phyloP scores from a whole-genome alignment of 2,329 filamentous ascomycete species.

The Penicillium sp. region DNA sequence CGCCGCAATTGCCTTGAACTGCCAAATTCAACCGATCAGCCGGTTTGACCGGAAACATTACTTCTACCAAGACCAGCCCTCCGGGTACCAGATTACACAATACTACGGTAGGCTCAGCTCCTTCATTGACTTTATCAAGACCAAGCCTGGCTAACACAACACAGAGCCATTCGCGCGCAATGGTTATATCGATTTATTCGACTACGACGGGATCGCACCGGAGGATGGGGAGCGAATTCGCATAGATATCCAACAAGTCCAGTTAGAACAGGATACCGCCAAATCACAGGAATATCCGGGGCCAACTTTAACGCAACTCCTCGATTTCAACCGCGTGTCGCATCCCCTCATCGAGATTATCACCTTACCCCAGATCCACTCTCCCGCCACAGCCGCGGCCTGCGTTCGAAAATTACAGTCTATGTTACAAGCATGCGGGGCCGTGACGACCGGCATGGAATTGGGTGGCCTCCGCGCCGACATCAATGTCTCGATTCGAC shows the following conservation, averaged over 20 bases:
- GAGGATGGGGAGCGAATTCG: constrained; percentile 69
- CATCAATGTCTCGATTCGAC: constrained; percentile 86
- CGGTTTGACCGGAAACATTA: constrained; percentile 97
- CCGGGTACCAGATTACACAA: constrained; percentile 96
- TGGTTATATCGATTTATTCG: constrained; percentile 69
- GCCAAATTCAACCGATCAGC: constrained; percentile 73
- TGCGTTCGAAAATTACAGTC: constrained; percentile 86
- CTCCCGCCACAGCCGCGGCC: constrained; percentile 82
- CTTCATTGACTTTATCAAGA: background rate
- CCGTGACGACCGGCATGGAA: constrained; percentile 91
- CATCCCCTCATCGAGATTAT: constrained; percentile 94
- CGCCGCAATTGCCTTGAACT: constrained; percentile 81
- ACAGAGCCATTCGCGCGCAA: constrained; percentile 64
- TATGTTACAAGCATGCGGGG: constrained; percentile 75
- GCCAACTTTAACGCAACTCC: constrained; percentile 69
- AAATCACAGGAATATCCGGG: constrained; percentile 74
- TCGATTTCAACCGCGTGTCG: constrained; percentile 93
- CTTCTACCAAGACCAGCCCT: constrained; percentile 97
- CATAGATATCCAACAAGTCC: constrained; percentile 87
- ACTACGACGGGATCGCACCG: constrained; percentile 75
- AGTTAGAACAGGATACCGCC: constrained; percentile 97
- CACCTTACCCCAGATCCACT: constrained; percentile 82
- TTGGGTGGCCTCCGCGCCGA: constrained; percentile 86
- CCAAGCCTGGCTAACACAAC: background rate
- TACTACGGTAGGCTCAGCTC: constrained; percentile 64